Evolutionary conservation across 768 basidiomycete genomes (phyloP).

Genomic region (Mrakia blollopis): DNA sequence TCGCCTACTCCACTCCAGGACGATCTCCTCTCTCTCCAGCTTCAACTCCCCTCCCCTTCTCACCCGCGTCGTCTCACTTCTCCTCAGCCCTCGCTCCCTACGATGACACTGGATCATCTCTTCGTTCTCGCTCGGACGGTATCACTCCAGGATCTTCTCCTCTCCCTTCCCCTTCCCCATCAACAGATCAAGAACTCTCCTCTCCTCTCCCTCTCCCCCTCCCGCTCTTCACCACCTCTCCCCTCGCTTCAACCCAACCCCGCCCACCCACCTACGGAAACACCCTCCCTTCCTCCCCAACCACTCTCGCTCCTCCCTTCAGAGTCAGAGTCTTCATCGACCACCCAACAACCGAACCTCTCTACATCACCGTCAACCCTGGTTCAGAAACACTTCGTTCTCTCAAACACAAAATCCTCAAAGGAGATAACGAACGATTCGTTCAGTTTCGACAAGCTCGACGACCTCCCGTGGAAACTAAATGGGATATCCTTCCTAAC

Average conservation of each 20-base stretch:
- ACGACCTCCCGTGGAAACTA: slow-evolving; percentile 24
- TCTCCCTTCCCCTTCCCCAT: neutral
- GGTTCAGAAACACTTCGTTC: slow-evolving; percentile 27
- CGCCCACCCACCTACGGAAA: neutral
- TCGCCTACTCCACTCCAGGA: neutral
- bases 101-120: neutral
- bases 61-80: neutral
- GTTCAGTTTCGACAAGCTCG: slow-evolving; percentile 26
- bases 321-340: slow-evolving; percentile 31
- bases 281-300: neutral
- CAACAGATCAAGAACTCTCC: neutral
- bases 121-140: neutral
- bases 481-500: slow-evolving; percentile 23
- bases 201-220: neutral
- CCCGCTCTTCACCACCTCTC: neutral
- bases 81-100: neutral
- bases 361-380: slow-evolving; percentile 31
- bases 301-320: slow-evolving; percentile 17
- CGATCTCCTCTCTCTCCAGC: neutral
- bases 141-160: neutral
- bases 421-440: slow-evolving; percentile 30
- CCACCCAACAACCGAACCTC: slow-evolving; percentile 32
- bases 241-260: neutral
- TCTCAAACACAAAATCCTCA: slow-evolving; percentile 33
- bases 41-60: neutral